phyloP scores from a whole-genome alignment of 2,329 filamentous ascomycete species.

The Cladosporium sp. region DNA sequence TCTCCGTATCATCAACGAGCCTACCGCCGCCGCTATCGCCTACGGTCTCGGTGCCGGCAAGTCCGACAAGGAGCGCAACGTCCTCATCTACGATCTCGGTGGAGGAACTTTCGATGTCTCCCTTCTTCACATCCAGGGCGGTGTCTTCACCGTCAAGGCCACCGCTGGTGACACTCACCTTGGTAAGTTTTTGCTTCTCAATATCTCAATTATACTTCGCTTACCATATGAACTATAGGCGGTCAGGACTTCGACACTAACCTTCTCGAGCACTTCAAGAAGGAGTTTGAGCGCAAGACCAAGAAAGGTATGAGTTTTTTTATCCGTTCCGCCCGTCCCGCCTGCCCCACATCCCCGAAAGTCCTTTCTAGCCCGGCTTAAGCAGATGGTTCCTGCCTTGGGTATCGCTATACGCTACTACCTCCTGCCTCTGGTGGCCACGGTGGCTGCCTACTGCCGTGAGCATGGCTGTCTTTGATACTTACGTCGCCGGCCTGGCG shows the following conservation, averaged over 20 bases:
- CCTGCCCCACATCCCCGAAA: no score
- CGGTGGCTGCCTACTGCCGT: no score
- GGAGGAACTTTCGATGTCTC: constrained; percentile 99
- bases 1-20: constrained; percentile 99
- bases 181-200: neutral
- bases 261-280: constrained; percentile 94
- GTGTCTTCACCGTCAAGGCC: constrained; percentile 98
- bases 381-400: no score
- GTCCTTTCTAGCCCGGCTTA: no score
- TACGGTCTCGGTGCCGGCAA: constrained; percentile 72
- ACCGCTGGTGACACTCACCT: constrained; percentile 75
- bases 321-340: no score
- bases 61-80: constrained; percentile 95
- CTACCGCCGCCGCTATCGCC: constrained; percentile 94
- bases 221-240: constrained; percentile 57
- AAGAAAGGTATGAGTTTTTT: no score
- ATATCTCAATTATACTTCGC: no score
- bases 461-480: no score
- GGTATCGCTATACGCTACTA: no score
- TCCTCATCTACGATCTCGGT: constrained; percentile 99
- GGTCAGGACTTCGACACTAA: constrained; percentile 96
- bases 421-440: no score
- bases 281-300: constrained; percentile 66
- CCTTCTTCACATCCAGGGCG: constrained; percentile 96
- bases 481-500: no score